Conservation (phyloP, 495 filamentous ascomycete genomes). For the Glutinoglossum americanum region DNA sequence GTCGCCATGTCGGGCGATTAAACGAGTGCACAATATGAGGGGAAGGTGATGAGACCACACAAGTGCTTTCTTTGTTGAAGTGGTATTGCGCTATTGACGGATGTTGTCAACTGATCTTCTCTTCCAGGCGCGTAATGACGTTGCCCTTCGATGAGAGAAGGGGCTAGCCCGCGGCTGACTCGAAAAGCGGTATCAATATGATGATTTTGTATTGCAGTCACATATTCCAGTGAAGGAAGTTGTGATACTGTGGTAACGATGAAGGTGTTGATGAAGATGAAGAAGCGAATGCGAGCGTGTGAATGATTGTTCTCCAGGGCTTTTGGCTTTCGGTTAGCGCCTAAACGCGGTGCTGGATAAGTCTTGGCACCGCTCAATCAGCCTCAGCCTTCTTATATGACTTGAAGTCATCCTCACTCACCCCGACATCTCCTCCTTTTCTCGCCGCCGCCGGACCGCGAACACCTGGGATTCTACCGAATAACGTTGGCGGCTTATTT, state of each 20-base stretch:
- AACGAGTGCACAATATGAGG: background rate
- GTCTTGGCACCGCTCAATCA: background rate
- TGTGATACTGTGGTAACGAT: background rate
- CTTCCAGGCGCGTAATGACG: background rate
- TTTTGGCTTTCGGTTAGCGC: background rate
- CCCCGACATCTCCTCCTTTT: background rate
- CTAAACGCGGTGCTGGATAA: background rate
- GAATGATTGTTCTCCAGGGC: background rate
- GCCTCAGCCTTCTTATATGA: background rate
- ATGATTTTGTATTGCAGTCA: background rate
- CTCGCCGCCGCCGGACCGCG: background rate
- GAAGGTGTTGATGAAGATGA: background rate
- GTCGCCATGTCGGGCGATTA: slow-evolving; percentile 36
- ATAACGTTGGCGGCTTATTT: background rate
- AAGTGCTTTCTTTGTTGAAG: background rate
- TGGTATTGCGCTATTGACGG: background rate
- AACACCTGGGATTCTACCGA: background rate
- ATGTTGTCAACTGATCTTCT: background rate
- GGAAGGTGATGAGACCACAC: background rate
- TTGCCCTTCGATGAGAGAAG: background rate
- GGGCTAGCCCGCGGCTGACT: background rate
- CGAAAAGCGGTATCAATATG: background rate
- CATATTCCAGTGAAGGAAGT: background rate
- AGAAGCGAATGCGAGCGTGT: background rate
- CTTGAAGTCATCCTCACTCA: background rate